Base-by-base conservation (phyloP, 2,329 filamentous ascomycete genomes). In the Penicillium sp. region DNA sequence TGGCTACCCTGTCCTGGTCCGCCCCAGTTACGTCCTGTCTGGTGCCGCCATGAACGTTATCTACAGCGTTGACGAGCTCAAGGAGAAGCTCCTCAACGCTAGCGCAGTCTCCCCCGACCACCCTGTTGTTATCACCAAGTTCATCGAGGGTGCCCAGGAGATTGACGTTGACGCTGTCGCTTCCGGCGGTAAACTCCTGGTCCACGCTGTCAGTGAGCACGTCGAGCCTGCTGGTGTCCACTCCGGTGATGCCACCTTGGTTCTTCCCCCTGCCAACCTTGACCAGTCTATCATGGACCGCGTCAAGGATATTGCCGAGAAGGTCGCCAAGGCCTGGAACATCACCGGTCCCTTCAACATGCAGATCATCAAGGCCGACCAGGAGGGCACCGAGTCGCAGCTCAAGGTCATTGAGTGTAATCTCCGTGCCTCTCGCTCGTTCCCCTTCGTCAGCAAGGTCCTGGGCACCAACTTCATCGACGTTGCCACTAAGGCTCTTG, bases 311-410 rank as follows among this genome's bases (percentile, higher is more conserved):
- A 97, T 98, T 57, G 91, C 93, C 11, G 71, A 90, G 69, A 97
- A 95, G 79, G 90, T 98, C 36, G 93, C 93, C 53, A 86, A 93
- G 71, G 93, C 93, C 33, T 96, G 91, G 88, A 89, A 79, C 62
- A 97, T 97, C 67, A 97, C 89, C 14, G 93, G 93, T 39, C 93
- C 93, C 43, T 98, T 97, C 81, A 98, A 98, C 79, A 97, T 98
- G 91, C 93, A 98, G 66, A 94, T 98, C 70, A 97, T 98, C 79
- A 94, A 94, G 75, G 88, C 86, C 23, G 77, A 87, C 9, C 75
- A 85, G 20, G 82, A 87, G 43, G 86, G 86, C 42, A 84, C 83
- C 40, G 79, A 84, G 60, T 80, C 86, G 21, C 76, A 79, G 18
- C 80, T 97, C 52, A 96, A 96, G 77, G 91, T 97, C 60, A 97